Evolutionary conservation across 1,284 basidiomycete species (phyloP).

Genomic region (Thecaphora frezii): DNA sequence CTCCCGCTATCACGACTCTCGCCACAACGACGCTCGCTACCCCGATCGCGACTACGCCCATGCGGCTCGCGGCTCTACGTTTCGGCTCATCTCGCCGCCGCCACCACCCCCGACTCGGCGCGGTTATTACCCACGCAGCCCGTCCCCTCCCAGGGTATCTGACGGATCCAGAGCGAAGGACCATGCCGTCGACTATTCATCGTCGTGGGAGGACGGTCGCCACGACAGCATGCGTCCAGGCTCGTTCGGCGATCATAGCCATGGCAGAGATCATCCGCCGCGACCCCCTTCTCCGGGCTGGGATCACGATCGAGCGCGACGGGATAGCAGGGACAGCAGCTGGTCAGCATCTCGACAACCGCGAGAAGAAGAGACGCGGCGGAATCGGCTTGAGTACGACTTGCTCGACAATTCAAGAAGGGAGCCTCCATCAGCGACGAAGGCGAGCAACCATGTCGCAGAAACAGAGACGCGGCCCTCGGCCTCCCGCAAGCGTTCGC

Average conservation of each 20-base stretch:
- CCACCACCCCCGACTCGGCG: not conserved
- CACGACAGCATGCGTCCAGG: not conserved
- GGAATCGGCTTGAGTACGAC: not conserved
- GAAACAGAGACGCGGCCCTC: not conserved
- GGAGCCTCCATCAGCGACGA: no score
- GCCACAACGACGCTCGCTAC: not conserved
- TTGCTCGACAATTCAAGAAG: not conserved
- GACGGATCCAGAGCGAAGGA: not conserved
- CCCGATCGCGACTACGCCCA: not conserved
- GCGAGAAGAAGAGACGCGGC: not conserved
- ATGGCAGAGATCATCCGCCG: not conserved
- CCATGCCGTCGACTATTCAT: not conserved
- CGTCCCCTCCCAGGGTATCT: conserved; percentile 6
- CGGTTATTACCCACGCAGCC: conserved; percentile 10
- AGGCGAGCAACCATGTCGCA: not conserved
- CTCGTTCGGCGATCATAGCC: not conserved
- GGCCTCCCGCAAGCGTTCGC: conserved; percentile 11
- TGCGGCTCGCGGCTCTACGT: not conserved
- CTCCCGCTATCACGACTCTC: not conserved
- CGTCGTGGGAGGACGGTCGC: not conserved
- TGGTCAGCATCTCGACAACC: not conserved
- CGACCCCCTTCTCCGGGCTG: not conserved
- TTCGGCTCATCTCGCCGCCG: not conserved
- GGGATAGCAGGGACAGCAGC: not conserved
- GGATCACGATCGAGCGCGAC: not conserved